Evolutionary conservation across 129 eudicot species (phyloP).

Genomic region (Helianthus tuberosus): DNA sequence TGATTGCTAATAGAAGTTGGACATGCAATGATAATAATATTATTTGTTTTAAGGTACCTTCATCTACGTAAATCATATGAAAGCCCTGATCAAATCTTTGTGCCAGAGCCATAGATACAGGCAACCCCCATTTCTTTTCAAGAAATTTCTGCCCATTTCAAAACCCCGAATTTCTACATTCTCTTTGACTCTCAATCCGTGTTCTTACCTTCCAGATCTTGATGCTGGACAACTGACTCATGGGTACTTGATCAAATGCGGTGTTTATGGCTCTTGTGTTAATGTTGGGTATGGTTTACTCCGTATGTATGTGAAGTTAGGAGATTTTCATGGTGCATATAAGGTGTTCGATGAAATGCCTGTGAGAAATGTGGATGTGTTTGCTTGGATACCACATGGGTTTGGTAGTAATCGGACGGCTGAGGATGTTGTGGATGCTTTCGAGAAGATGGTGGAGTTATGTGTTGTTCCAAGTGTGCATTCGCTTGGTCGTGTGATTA

Average conservation of each 20-base stretch:
- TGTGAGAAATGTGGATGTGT: constrained; percentile 3
- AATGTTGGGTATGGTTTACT: constrained; percentile 23
- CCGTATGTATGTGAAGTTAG: constrained; percentile 31
- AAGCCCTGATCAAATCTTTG: constrained; percentile 29
- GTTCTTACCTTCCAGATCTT: constrained; percentile 18
- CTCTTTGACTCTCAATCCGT: constrained; percentile 32
- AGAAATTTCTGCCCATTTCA: constrained; percentile 28
- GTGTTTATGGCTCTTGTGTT: constrained; percentile 10
- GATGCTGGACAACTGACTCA: constrained; percentile 26
- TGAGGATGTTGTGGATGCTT: constrained; percentile 37
- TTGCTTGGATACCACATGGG: constrained; percentile 25
- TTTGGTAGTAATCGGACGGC: constrained; percentile 12
- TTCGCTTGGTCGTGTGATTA: constrained; percentile 36
- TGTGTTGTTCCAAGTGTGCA: constrained; percentile 19
- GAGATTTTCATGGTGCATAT: constrained; percentile 17
- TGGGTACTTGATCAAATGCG: constrained; percentile 35
- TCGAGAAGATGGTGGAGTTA: constrained; percentile 31
- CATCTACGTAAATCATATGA: constrained; percentile 11
- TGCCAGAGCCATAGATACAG: constrained; percentile 15
- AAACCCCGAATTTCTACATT: constrained; percentile 30
- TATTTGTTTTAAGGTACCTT: not conserved
- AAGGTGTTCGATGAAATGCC: constrained; percentile 56
- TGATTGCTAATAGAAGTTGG: no score
- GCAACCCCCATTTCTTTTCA: constrained; percentile 39
- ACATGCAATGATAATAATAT: no score